Percentiles rank a stretch among this genome's conserved stretches.
Evolutionary conservation across 1,284 basidiomycete genomes (phyloP).

Genomic region (Psilocybe mexicana): DNA sequence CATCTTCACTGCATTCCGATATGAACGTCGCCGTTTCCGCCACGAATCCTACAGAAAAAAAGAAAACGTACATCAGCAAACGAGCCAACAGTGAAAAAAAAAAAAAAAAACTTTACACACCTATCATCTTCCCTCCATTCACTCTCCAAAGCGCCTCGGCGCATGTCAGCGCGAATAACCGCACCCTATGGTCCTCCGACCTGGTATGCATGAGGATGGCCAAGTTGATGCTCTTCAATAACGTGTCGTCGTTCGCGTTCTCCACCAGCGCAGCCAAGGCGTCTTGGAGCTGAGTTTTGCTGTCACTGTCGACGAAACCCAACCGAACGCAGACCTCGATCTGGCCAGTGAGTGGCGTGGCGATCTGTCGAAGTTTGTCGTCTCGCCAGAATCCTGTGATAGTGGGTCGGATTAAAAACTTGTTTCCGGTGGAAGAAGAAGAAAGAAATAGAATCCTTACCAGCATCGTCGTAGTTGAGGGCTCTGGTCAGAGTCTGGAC

Average conservation of each 20-base stretch:
- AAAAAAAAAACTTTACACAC: constrained; percentile 38
- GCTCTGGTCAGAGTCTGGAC: constrained; percentile 70
- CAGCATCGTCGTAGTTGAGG: constrained; percentile 79
- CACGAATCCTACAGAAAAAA: constrained; percentile 54
- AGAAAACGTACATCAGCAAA: neutral
- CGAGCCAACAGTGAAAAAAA: neutral
- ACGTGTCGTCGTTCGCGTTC: constrained; percentile 55
- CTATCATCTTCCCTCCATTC: constrained; percentile 72
- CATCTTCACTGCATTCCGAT: constrained; percentile 80
- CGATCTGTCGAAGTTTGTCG: constrained; percentile 68
- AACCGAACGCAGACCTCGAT: constrained; percentile 50
- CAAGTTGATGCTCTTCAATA: constrained; percentile 82
- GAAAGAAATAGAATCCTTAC: constrained; percentile 42
- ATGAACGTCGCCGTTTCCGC: constrained; percentile 83
- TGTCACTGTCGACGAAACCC: constrained; percentile 40
- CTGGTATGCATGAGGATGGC: constrained; percentile 87
- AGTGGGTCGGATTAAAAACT: neutral
- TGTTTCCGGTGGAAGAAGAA: neutral
- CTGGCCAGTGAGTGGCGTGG: constrained; percentile 64
- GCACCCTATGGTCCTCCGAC: constrained; percentile 68
- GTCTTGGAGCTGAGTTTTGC: constrained; percentile 44
- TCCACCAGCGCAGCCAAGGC: constrained; percentile 58
- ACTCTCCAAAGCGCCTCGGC: constrained; percentile 77
- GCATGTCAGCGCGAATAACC: constrained; percentile 72
- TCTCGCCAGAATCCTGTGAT: constrained; percentile 84